Conservation (phyloP, 441 rosid species). For the Croton laevigatus region DNA sequence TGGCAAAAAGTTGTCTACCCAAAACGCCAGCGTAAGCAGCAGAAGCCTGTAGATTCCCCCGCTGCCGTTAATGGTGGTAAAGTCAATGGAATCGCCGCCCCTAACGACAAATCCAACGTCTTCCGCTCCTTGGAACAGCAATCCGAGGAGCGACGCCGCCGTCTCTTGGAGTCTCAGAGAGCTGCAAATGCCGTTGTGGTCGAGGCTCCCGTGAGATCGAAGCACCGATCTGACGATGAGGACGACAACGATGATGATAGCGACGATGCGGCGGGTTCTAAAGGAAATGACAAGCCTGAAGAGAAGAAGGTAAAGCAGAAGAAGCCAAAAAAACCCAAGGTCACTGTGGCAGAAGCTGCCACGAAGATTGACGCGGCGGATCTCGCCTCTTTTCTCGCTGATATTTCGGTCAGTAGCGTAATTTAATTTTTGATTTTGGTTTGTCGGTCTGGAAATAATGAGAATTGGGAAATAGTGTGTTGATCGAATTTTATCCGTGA, state of each 20-base stretch:
- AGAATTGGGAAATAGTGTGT: not conserved
- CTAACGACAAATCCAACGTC: slow-evolving; percentile 36
- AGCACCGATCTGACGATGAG: slow-evolving; percentile 54
- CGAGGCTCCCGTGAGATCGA: slow-evolving; percentile 34
- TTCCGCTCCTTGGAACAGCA: slow-evolving; percentile 59
- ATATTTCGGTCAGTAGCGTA: slow-evolving; percentile 42
- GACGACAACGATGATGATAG: slow-evolving; percentile 38
- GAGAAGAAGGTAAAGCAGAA: slow-evolving; percentile 61
- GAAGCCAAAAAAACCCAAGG: slow-evolving; percentile 87
- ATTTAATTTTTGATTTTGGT: slow-evolving; percentile 9
- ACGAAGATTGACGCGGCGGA: slow-evolving; percentile 63
- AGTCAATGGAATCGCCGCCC: slow-evolving; percentile 31
- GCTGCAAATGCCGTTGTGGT: slow-evolving; percentile 30
- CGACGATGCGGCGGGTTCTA: slow-evolving; percentile 41
- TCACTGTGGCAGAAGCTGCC: slow-evolving; percentile 74
- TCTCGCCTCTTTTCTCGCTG: slow-evolving; percentile 65
- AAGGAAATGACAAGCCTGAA: slow-evolving; percentile 38
- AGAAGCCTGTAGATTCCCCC: slow-evolving; percentile 38
- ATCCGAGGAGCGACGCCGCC: slow-evolving; percentile 55
- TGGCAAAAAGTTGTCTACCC: slow-evolving; percentile 75
- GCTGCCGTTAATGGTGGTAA: slow-evolving; percentile 14
- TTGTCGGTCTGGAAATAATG: slow-evolving; percentile 11
- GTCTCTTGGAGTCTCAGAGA: slow-evolving; percentile 47
- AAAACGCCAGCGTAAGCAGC: slow-evolving; percentile 67
- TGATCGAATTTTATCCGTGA: not conserved